Evolutionary conservation across 441 rosid species (phyloP).

Genomic region (Cnidoscolus chayamansa): DNA sequence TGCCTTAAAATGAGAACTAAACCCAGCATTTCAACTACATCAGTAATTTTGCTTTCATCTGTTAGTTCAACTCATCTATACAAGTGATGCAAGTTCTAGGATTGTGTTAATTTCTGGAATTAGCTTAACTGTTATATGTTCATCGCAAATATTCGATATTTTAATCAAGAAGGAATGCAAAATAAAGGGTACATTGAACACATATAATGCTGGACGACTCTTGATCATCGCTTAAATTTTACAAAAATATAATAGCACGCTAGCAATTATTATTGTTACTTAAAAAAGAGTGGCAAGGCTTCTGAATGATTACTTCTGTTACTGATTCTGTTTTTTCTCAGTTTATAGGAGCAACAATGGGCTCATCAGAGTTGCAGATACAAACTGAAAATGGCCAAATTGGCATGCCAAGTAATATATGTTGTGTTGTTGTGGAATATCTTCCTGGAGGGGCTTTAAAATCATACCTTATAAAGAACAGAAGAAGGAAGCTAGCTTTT

Average conservation of each 20-base stretch:
- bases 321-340: conserved; percentile 32
- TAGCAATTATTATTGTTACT: not conserved
- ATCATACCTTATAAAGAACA: conserved; percentile 70
- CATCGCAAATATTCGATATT: not conserved
- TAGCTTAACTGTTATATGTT: not conserved
- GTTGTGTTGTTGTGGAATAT: conserved; percentile 94
- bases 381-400: conserved; percentile 75
- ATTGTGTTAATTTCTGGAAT: not conserved
- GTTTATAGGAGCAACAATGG: conserved; percentile 96
- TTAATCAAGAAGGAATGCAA: not conserved
- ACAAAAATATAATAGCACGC: not conserved
- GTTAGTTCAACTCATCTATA: not conserved
- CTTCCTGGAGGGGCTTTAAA: conserved; percentile 87
- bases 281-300: not conserved
- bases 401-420: conserved; percentile 73
- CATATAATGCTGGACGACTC: not conserved
- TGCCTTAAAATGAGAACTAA: not conserved
- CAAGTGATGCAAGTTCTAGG: not conserved
- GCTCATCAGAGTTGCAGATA: conserved; percentile 64
- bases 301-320: conserved; percentile 9
- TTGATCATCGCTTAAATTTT: not conserved
- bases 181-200: too few species aligned
- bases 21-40: not conserved
- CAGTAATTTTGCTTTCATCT: not conserved
- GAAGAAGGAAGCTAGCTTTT: conserved; percentile 80